These are phyloP conservation scores for Solanum arcanum DNA, from an alignment of 257 asterid genomes.

Conservation along the genomic window DNA sequence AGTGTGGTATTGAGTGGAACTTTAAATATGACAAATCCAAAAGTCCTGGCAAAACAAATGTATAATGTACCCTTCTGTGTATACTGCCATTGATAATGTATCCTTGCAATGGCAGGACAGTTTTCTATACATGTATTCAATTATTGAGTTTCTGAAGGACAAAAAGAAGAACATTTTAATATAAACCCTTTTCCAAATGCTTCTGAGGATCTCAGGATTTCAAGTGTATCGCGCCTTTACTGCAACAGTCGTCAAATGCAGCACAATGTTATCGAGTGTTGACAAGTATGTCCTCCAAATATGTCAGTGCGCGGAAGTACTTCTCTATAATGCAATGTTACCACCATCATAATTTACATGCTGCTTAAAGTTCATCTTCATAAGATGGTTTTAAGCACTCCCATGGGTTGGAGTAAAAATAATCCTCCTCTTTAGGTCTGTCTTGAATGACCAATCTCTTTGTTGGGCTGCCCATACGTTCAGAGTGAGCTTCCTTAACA, in stretches of 20 bases:
- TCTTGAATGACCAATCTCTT: slow-evolving; percentile 20
- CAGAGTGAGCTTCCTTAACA: slow-evolving; percentile 35
- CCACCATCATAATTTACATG: neutral
- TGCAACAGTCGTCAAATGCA: neutral
- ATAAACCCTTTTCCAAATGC: neutral
- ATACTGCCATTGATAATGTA: slow-evolving; percentile 28
- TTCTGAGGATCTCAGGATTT: slow-evolving; percentile 5
- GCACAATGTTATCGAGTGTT: neutral
- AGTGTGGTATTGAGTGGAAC: neutral
- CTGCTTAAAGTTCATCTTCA: slow-evolving; percentile 1
- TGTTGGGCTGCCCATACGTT: slow-evolving; percentile 38
- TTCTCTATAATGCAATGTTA: neutral
- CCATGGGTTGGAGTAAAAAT: slow-evolving; percentile 57
- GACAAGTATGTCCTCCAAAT: neutral
- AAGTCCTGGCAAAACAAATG: slow-evolving; percentile 17
- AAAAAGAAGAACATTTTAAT: slow-evolving; percentile 2
- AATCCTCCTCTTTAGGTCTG: slow-evolving; percentile 64
- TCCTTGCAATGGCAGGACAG: slow-evolving; percentile 47
- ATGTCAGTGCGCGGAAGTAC: neutral
- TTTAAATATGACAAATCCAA: neutral
- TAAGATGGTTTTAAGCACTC: slow-evolving; percentile 39
- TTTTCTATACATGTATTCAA: slow-evolving; percentile 61
- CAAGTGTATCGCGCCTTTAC: neutral
- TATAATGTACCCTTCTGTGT: slow-evolving; percentile 39
- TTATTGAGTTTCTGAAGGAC: slow-evolving; percentile 6